Evolutionary conservation across 31 red algal species (phyloP), one percentile per base, ranked within the genome.

Genomic region (Porphyra umbilicalis): DNA sequence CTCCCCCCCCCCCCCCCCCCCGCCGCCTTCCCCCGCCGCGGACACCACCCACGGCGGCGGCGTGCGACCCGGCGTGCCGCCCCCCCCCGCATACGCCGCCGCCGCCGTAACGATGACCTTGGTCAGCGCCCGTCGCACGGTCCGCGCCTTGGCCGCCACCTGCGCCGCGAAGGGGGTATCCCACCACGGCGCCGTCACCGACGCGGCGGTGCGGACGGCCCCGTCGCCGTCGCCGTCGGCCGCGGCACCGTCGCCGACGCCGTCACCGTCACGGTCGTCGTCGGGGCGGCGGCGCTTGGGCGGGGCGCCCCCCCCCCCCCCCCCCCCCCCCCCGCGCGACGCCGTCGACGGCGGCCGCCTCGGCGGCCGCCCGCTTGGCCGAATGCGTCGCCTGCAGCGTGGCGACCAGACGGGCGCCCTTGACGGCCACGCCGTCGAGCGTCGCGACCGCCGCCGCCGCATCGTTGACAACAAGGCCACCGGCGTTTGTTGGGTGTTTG

Each of bases 141-240:
- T 88, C 4, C 75, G 40, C 38, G 15, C 78, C 79, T 93, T 93
- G 30, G 82, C 77, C n/a, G 75, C 81, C 25, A 93, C 67, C 46
- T 93, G 90, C 38, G 82, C 76, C 8, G 82, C 81, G 76, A 88
- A 93, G 14, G 85, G 39, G 20, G 88, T 0, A 39, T 85, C 74
- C 67, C 90, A 40, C 83, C 80, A 88, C 34, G 87, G 87, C 30
- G 90, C 90, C 11, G 90, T 93, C 46, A 93, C 90, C 39, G 85
- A 82, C 14, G 90, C 90, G 4, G 90, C 84, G 20, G 90, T 79
- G 32, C 76, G n/a, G n/a, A n/a, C n/a, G n/a, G n/a, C n/a, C n/a
- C n/a, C n/a, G n/a, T n/a, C n/a, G n/a, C n/a, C n/a, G n/a, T n/a
- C n/a, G n/a, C n/a, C n/a, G n/a, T n/a, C n/a, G n/a, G n/a, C n/a